Base-by-base conservation (phyloP, 2,329 filamentous ascomycete genomes). In the Emmonsia crescens region DNA sequence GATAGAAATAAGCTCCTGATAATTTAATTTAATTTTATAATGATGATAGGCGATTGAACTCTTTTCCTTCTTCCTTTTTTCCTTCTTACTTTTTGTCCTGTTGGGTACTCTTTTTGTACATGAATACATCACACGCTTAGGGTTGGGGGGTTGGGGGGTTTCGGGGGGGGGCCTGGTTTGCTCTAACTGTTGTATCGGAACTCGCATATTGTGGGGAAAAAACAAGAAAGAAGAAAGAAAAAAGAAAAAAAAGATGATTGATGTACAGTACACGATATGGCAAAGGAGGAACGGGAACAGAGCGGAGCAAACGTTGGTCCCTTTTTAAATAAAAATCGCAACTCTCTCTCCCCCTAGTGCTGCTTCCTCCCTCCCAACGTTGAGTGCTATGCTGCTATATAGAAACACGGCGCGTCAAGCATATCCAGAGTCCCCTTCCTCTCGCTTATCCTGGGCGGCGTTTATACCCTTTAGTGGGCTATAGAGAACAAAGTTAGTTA, bases 201-300 rank as follows among this genome's bases (percentile, higher is more conserved):
- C 60, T 55, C 16, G 31, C 51, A 55, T 3, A 19, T 38, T 55
- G 48, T 27, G 24, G 19, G 19, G 16, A 33, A 52, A 33, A n/a
- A 1, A 49, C 2, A 12, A 40, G 38, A 46, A 46, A 21, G 3
- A 16, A 27, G 24, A 38, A 55, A 40, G 19, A 51, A 14, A 51
- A 51, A 29, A 5, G 14, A 31, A 24, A 40, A 56, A 56, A 33
- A 21, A 21, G 24, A 57, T 27, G 55, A 70, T 69, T 76, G 74
- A 76, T 76, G 72, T 76, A 76, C 73, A 76, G 73, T 76, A 76
- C 74, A 76, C 68, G 70, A 75, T 74, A 72, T 72, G 69, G 66
- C 67, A 71, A 59, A 36, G 66, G 67, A 67, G 65, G 66, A 73
- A 65, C 61, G 68, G 66, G 70, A 69, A 68, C 71, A n/a, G n/a